Evolutionary conservation across 768 basidiomycete species (phyloP).

Genomic region (Suillus subaureus): DNA sequence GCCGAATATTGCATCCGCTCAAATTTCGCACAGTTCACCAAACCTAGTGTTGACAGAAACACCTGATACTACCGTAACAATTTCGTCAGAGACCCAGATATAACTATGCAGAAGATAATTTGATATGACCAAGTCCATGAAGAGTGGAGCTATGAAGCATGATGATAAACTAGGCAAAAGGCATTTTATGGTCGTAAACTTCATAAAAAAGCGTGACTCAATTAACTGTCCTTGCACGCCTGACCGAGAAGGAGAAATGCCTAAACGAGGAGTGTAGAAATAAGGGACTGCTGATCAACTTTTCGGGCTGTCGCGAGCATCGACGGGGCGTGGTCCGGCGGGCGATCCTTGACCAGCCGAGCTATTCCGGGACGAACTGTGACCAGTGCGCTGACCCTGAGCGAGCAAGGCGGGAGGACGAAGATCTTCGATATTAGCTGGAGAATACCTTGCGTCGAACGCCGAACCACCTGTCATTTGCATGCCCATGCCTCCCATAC

Average conservation of each 20-base stretch:
- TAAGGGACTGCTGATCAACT: constrained; percentile 14
- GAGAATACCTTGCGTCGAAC: constrained; percentile 62
- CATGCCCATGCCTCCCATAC: constrained; percentile 44
- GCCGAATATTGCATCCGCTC: not conserved
- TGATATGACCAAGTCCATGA: constrained; percentile 22
- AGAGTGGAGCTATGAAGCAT: constrained; percentile 19
- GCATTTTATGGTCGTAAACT: constrained; percentile 11
- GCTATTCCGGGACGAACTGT: constrained; percentile 47
- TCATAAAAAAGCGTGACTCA: constrained; percentile 8
- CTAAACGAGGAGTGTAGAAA: constrained; percentile 2
- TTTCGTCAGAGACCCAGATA: constrained; percentile 6
- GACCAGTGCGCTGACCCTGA: constrained; percentile 30
- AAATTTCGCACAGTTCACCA: not conserved
- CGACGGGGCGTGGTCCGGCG: constrained; percentile 35
- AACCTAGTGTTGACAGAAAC: constrained; percentile 6
- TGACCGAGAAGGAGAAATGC: not conserved
- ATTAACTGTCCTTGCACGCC: constrained; percentile 11
- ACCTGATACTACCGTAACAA: constrained; percentile 15
- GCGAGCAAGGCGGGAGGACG: constrained; percentile 31
- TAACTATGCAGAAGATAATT: constrained; percentile 21
- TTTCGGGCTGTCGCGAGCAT: constrained; percentile 31
- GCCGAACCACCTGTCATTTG: constrained; percentile 66
- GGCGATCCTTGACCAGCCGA: constrained; percentile 62
- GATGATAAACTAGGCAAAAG: constrained; percentile 18
- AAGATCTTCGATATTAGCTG: constrained; percentile 31